Evolutionary conservation across 192 early-diverging fungal species (phyloP).

Genomic region (Backusella sp.): DNA sequence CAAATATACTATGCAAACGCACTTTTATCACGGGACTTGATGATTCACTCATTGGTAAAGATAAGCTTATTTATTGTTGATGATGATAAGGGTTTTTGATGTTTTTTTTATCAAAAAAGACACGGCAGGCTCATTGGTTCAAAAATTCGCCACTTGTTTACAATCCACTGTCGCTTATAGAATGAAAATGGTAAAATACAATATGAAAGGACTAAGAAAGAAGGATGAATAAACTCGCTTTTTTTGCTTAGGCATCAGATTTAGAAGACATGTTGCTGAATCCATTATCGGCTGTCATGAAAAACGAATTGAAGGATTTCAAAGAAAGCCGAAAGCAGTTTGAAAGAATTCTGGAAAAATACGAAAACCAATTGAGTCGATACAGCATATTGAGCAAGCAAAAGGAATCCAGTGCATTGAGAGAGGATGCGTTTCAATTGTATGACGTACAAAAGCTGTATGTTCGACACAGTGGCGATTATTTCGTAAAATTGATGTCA

Average conservation of each 20-base stretch:
- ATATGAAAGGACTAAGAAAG: no score
- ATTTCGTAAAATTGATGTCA: conserved; percentile 50
- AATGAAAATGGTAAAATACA: conserved; percentile 41
- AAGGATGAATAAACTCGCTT: no score
- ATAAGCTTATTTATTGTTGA: not conserved
- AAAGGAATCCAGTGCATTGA: conserved; percentile 64
- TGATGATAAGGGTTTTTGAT: not conserved
- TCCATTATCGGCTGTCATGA: conserved; percentile 55
- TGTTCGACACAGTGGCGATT: conserved; percentile 54
- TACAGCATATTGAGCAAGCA: conserved; percentile 58
- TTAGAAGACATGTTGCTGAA: conserved; percentile 58
- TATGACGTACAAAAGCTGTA: conserved; percentile 65
- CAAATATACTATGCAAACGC: conserved; percentile 29
- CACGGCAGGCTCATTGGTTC: conserved; percentile 42
- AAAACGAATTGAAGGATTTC: conserved; percentile 63
- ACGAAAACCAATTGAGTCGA: conserved; percentile 60
- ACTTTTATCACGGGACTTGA: conserved; percentile 15
- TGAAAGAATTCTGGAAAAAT: conserved; percentile 52
- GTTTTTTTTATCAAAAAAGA: not conserved
- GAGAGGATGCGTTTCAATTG: conserved; percentile 70
- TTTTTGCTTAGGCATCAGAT: conserved; percentile 43
- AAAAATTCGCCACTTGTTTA: conserved; percentile 42
- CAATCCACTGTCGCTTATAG: conserved; percentile 48
- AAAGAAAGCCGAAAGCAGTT: conserved; percentile 48
- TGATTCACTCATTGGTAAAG: conserved; percentile 32